Evolutionary conservation across 371 early-diverging fungal genomes (phyloP).

Genomic region (Dichotomocladium elegans): DNA sequence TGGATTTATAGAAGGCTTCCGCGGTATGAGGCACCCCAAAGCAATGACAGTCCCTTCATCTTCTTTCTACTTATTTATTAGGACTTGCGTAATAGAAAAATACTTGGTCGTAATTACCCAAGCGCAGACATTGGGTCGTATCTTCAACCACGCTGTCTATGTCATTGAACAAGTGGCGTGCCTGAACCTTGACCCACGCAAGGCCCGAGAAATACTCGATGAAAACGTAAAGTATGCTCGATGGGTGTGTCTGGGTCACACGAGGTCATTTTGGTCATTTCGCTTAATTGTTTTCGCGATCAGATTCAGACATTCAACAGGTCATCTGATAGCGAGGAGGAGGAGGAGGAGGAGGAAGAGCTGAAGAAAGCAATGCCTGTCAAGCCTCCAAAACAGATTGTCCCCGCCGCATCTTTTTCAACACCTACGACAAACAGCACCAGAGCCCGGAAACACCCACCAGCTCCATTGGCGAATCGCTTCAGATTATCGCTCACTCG

Average conservation of each 20-base stretch:
- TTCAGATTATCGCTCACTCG: too few species aligned
- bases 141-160: conserved; percentile 41
- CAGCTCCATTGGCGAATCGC: too few species aligned
- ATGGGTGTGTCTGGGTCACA: too few species aligned
- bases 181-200: conserved; percentile 30
- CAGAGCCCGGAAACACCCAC: too few species aligned
- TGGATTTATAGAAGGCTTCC: background rate
- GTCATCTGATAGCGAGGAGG: background rate
- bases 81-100: too few species aligned
- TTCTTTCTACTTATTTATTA: too few species aligned
- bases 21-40: background rate
- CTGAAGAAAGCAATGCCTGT: too few species aligned
- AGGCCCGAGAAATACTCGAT: conserved; percentile 24
- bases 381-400: too few species aligned
- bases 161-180: conserved; percentile 44
- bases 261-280: background rate
- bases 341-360: background rate
- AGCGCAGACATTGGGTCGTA: conserved; percentile 36
- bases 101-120: conserved; percentile 44
- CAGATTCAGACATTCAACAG: background rate
- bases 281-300: background rate
- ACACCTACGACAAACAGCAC: too few species aligned
- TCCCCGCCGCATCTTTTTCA: too few species aligned
- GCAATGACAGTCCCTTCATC: too few species aligned
- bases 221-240: conserved; percentile 1